Conservation (phyloP, 495 filamentous ascomycete genomes). For the Lophiotrema nucula region DNA sequence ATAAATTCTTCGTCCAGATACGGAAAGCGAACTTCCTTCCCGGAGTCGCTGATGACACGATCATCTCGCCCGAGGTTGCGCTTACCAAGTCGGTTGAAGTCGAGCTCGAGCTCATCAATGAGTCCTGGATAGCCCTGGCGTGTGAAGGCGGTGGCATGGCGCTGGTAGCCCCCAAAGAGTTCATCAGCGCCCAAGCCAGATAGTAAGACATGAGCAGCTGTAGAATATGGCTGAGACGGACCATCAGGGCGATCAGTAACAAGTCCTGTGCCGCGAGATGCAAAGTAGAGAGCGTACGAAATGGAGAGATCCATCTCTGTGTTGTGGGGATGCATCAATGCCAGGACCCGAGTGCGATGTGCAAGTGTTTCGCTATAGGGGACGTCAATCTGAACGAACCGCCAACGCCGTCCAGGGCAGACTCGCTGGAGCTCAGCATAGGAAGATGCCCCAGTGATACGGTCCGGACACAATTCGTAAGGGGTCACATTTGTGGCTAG, state of each 20-base stretch:
- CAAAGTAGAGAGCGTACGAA: slow-evolving; percentile 87
- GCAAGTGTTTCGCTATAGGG: slow-evolving; percentile 71
- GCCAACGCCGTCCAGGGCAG: slow-evolving; percentile 74
- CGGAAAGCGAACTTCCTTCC: slow-evolving; percentile 86
- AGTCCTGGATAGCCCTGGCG: slow-evolving; percentile 67
- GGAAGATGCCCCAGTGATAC: slow-evolving; percentile 76
- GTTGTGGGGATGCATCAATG: slow-evolving; percentile 85
- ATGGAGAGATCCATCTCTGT: slow-evolving; percentile 99
- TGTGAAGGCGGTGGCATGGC: slow-evolving; percentile 75
- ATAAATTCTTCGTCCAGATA: slow-evolving; percentile 87
- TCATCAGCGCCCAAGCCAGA: slow-evolving; percentile 96
- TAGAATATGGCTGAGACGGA: slow-evolving; percentile 53
- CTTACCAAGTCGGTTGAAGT: slow-evolving; percentile 82
- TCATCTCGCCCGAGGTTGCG: slow-evolving; percentile 94
- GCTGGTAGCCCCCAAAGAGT: slow-evolving; percentile 88
- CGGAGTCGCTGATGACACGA: slow-evolving; percentile 84
- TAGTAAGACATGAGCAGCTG: slow-evolving; percentile 76
- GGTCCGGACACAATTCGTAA: slow-evolving; percentile 86
- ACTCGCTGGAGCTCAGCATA: slow-evolving; percentile 66
- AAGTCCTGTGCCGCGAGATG: slow-evolving; percentile 71
- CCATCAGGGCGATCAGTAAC: slow-evolving; percentile 31
- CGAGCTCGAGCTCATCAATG: slow-evolving; percentile 79
- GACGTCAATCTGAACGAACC: slow-evolving; percentile 83
- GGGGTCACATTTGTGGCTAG: slow-evolving; percentile 33
- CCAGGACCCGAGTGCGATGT: slow-evolving; percentile 67